Evolutionary conservation across 371 early-diverging fungal species (phyloP).

Genomic region (Haplosporangium sp.): DNA sequence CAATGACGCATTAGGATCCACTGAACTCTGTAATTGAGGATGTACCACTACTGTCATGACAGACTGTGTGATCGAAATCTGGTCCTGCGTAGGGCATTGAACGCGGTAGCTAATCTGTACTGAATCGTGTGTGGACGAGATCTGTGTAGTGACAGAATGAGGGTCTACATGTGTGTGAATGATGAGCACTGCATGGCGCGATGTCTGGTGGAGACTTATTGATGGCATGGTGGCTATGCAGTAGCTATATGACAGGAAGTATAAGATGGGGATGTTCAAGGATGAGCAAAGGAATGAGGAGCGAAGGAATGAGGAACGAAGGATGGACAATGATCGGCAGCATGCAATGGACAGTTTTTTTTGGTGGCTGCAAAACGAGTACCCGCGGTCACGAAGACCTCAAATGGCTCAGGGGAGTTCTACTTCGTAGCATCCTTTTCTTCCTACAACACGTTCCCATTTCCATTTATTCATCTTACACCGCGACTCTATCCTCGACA

Average conservation of each 20-base stretch:
- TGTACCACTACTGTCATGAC: too few species aligned
- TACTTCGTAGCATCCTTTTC: not conserved
- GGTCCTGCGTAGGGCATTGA: not conserved
- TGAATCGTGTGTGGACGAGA: conserved; percentile 1
- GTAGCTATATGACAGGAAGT: not conserved
- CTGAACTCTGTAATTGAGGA: too few species aligned
- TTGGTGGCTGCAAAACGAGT: too few species aligned
- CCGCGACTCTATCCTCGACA: not conserved
- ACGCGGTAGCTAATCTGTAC: conserved; percentile 8
- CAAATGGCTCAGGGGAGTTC: too few species aligned
- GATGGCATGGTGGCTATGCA: not conserved
- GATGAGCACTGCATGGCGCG: conserved; percentile 33
- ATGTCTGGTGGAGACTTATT: conserved; percentile 30
- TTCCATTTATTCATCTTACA: not conserved
- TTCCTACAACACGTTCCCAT: not conserved
- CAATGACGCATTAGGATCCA: too few species aligned
- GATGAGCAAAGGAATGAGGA: not conserved
- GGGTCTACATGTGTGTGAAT: conserved; percentile 21
- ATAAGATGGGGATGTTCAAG: not conserved
- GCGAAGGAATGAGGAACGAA: not conserved
- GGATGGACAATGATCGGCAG: not conserved
- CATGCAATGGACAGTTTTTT: too few species aligned
- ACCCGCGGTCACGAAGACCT: too few species aligned
- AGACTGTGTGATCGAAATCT: conserved; percentile 1
- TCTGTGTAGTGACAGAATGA: conserved; percentile 7